phyloP scores from a whole-genome alignment of 1,284 basidiomycete genomes.

The Naganishia albida region DNA sequence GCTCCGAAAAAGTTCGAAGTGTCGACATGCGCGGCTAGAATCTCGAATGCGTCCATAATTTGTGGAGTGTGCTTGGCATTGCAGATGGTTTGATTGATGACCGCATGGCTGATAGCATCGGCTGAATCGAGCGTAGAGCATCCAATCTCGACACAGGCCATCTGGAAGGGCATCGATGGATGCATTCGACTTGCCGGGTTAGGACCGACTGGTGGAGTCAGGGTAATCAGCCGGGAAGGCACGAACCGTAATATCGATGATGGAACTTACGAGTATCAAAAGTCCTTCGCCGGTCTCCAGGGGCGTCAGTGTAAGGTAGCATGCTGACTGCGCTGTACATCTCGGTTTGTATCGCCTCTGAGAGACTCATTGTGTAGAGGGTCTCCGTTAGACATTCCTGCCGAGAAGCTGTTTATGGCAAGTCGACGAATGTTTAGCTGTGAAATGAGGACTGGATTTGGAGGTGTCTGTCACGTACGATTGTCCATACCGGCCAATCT shows the following conservation, averaged over 20 bases:
- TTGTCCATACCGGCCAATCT: background rate
- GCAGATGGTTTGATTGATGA: slow-evolving; percentile 22
- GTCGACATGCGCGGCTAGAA: slow-evolving; percentile 4
- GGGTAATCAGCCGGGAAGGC: background rate
- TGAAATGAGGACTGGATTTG: no score
- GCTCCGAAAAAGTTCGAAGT: slow-evolving; percentile 17
- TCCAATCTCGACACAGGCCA: slow-evolving; percentile 14
- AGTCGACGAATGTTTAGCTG: no score
- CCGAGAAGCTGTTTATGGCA: slow-evolving; percentile 7
- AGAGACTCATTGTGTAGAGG: background rate
- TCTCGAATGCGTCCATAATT: slow-evolving; percentile 21
- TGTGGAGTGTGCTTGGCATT: slow-evolving; percentile 8
- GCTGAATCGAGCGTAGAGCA: slow-evolving; percentile 16
- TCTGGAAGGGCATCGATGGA: background rate
- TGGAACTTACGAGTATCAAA: slow-evolving; percentile 14
- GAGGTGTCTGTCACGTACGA: background rate
- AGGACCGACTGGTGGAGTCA: background rate
- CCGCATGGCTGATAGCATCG: slow-evolving; percentile 14
- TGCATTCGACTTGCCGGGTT: background rate
- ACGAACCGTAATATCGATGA: background rate
- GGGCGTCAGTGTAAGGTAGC: background rate
- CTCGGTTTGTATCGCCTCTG: background rate
- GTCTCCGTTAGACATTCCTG: background rate
- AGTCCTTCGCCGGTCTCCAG: slow-evolving; percentile 2
- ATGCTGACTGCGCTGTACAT: background rate